Conservation (phyloP, 805 yeast species). For the Hermanozyma aechmeae region DNA sequence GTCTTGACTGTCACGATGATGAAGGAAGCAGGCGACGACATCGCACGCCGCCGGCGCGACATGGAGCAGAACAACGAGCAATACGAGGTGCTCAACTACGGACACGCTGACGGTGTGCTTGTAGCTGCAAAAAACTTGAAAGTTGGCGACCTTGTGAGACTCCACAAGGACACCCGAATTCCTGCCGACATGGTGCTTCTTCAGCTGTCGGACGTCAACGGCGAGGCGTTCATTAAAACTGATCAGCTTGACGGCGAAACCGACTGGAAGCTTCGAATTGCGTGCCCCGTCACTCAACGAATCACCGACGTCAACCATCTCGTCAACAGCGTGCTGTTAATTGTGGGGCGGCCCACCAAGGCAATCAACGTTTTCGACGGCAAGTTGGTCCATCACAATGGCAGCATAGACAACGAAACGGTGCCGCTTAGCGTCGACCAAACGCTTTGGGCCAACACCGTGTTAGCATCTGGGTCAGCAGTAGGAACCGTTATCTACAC, state of each 20-base stretch:
- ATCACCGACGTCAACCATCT: constrained; percentile 39
- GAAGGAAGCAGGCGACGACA: constrained; percentile 93
- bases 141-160: constrained; percentile 77
- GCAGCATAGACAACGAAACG: constrained; percentile 29
- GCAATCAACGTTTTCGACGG: constrained; percentile 79
- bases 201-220: constrained; percentile 63
- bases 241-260: constrained; percentile 99
- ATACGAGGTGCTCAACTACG: constrained; percentile 54
- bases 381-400: constrained; percentile 44
- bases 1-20: constrained; percentile 88
- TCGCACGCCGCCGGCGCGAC: constrained; percentile 84
- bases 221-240: constrained; percentile 86
- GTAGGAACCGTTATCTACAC: constrained; percentile 85
- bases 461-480: constrained; percentile 87
- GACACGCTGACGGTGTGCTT: constrained; percentile 18
- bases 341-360: constrained; percentile 81
- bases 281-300: constrained; percentile 62
- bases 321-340: constrained; percentile 36
- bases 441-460: constrained; percentile 97
- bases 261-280: constrained; percentile 91
- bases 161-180: constrained; percentile 75
- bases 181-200: constrained; percentile 90
- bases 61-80: constrained; percentile 77
- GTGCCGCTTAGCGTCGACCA: constrained; percentile 76
- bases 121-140: constrained; percentile 49